Evolutionary conservation across 202 grass and related monocot genomes (phyloP).

Genomic region (Sporobolus alterniflorus): DNA sequence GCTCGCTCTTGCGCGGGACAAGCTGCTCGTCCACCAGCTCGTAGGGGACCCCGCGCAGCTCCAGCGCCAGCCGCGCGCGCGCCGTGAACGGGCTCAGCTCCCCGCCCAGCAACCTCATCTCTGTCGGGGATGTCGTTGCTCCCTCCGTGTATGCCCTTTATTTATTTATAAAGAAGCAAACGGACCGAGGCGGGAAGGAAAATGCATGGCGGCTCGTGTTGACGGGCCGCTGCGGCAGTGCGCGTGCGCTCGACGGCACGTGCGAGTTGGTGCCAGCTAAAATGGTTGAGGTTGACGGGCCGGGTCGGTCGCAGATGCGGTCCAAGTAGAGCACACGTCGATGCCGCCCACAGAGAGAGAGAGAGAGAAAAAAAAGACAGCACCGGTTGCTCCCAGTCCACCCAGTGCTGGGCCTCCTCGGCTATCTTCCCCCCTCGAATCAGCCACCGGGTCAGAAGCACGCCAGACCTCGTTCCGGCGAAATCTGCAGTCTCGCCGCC

Average conservation of each 20-base stretch:
- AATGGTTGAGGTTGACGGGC: too few species aligned
- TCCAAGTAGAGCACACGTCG: too few species aligned
- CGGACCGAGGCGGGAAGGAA: neutral
- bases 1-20: slow-evolving; percentile 43
- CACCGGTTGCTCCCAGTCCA: too few species aligned
- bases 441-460: too few species aligned
- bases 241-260: neutral
- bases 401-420: too few species aligned
- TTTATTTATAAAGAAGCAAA: neutral
- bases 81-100: slow-evolving; percentile 52
- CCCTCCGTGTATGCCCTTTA: too few species aligned
- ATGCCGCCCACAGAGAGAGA: too few species aligned
- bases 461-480: too few species aligned
- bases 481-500: too few species aligned
- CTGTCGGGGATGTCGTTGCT: neutral
- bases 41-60: slow-evolving; percentile 54
- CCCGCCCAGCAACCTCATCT: slow-evolving; percentile 38
- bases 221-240: neutral
- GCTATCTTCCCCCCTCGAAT: too few species aligned
- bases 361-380: too few species aligned
- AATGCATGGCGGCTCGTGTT: neutral
- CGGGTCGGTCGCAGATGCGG: too few species aligned
- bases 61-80: slow-evolving; percentile 54
- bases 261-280: neutral
- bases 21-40: slow-evolving; percentile 58